Evolutionary conservation across 495 filamentous ascomycete genomes (phyloP).

Genomic region (Aspergillus ostianus): DNA sequence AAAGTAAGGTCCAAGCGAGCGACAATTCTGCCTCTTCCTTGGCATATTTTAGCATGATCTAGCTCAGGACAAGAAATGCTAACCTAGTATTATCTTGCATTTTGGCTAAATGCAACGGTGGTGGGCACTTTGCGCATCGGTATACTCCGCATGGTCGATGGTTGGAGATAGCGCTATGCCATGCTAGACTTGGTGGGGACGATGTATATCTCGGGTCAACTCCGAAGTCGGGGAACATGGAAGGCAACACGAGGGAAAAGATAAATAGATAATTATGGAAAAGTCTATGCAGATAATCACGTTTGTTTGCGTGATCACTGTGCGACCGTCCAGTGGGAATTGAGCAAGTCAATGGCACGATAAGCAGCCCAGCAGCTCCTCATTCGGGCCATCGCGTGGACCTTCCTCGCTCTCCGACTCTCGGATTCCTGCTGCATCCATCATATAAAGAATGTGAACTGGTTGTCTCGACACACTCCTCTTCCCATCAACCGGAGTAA

Average conservation of each 20-base stretch:
- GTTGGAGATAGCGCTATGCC: background rate
- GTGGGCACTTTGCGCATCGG: background rate
- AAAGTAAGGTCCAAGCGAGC: background rate
- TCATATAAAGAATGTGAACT: slow-evolving; percentile 7
- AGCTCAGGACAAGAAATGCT: background rate
- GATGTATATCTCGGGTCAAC: background rate
- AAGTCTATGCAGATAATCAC: background rate
- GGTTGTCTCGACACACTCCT: background rate
- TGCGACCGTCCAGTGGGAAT: background rate
- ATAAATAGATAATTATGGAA: background rate
- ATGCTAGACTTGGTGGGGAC: background rate
- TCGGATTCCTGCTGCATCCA: background rate
- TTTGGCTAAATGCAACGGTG: background rate
- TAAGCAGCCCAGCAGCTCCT: background rate
- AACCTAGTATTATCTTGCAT: background rate
- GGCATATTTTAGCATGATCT: background rate
- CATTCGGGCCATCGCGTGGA: slow-evolving; percentile 13
- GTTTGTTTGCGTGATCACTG: background rate
- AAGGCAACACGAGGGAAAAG: background rate
- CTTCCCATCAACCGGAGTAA: background rate
- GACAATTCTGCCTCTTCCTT: background rate
- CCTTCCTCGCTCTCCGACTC: slow-evolving; percentile 8
- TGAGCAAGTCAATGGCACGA: background rate
- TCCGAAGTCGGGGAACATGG: background rate
- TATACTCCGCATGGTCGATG: background rate